These are phyloP conservation scores for Solanum raphanifolium DNA, from an alignment of 257 asterid genomes.

Conservation along the genomic window DNA sequence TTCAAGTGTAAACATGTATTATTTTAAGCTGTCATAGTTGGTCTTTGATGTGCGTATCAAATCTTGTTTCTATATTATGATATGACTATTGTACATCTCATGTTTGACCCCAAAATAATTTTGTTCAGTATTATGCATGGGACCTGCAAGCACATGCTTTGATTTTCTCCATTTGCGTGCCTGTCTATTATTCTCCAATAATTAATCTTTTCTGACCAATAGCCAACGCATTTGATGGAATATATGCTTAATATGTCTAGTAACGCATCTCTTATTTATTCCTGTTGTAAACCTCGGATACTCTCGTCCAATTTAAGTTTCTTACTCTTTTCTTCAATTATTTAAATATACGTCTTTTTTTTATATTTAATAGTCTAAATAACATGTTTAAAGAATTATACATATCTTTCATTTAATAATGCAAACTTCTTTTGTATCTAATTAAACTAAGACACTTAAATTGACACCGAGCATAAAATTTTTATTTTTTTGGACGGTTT, in stretches of 20 bases:
- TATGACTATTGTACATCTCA: not conserved
- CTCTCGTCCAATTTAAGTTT: not conserved
- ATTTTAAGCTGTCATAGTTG: not conserved
- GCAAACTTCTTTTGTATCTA: accelerated
- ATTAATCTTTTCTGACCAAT: not conserved
- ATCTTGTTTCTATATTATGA: not conserved
- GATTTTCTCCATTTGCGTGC: not conserved
- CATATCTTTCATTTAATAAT: not conserved
- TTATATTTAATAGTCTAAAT: not conserved
- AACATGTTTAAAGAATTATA: not conserved
- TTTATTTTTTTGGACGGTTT: not conserved
- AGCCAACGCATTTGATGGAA: not conserved
- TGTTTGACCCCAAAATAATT: not conserved
- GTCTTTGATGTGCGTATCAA: not conserved
- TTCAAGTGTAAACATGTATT: not conserved
- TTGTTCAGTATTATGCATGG: not conserved
- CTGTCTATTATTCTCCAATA: not conserved
- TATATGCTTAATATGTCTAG: not conserved
- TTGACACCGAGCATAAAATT: accelerated
- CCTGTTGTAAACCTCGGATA: not conserved
- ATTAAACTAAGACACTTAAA: not conserved
- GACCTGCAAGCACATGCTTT: not conserved
- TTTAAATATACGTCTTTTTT: too few species aligned
- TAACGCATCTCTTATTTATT: not conserved
- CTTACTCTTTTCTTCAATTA: not conserved